Percentiles rank a stretch among this genome's conserved stretches.
Evolutionary conservation across 768 basidiomycete genomes (phyloP).

Genomic region (Leccinellum rugosiceps): DNA sequence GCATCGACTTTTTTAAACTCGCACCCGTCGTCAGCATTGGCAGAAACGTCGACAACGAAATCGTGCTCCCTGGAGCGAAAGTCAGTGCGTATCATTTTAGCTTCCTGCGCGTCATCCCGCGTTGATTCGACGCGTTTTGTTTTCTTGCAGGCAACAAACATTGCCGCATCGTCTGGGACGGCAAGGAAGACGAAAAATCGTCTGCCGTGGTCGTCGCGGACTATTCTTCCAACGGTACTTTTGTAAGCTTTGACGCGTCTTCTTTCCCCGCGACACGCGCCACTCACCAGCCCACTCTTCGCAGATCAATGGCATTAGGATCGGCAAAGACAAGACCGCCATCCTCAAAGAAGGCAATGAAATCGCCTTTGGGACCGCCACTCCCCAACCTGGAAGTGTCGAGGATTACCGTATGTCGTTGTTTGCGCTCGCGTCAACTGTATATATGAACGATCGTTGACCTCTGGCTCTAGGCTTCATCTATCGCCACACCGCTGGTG

Average conservation of each 20-base stretch:
- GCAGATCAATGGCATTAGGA: constrained; percentile 39
- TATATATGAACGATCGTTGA: not conserved
- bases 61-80: constrained; percentile 66
- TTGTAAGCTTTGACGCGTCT: constrained; percentile 28
- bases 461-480: constrained; percentile 52
- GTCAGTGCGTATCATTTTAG: constrained; percentile 52
- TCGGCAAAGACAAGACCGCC: constrained; percentile 38
- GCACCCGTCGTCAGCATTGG: constrained; percentile 52
- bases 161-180: constrained; percentile 38
- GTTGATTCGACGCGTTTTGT: constrained; percentile 27
- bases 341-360: constrained; percentile 69
- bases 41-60: constrained; percentile 45
- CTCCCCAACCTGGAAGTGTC: constrained; percentile 42
- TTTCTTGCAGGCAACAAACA: constrained; percentile 38
- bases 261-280: constrained; percentile 1
- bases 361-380: constrained; percentile 73
- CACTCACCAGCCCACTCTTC: constrained; percentile 7
- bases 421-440: not conserved
- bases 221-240: constrained; percentile 45
- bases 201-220: constrained; percentile 33
- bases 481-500: constrained; percentile 60
- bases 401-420: constrained; percentile 73
- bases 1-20: constrained; percentile 62
- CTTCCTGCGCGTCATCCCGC: constrained; percentile 10
- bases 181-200: constrained; percentile 25